Conservation (phyloP, 805 yeast genomes). For the Nematodospora valgi region DNA sequence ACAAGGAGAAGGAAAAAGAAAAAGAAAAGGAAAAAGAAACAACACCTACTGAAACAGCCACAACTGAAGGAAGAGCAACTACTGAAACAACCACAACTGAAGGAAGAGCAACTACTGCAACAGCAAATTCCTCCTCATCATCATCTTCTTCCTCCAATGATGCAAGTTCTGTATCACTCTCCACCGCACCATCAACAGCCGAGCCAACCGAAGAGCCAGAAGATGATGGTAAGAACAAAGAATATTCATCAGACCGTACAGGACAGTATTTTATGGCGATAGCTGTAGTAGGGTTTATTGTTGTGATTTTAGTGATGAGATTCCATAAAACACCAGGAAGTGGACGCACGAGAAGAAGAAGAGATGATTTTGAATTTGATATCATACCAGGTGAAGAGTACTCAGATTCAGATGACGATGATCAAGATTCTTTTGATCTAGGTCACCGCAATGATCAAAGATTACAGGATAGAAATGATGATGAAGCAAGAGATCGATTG, state of each 20-base stretch:
- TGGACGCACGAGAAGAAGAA: conserved; percentile 48
- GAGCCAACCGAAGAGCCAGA: conserved; percentile 8
- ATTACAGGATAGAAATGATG: conserved; percentile 17
- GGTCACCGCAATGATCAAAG: conserved; percentile 19
- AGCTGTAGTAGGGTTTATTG: conserved; percentile 55
- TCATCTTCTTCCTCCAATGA: neutral
- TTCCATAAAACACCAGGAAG: conserved; percentile 40
- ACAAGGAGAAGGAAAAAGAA: neutral
- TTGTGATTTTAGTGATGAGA: conserved; percentile 44
- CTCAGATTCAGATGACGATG: conserved; percentile 37
- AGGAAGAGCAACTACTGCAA: neutral
- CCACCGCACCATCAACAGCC: conserved; percentile 5
- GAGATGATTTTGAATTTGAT: conserved; percentile 75
- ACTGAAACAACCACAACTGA: conserved; percentile 6
- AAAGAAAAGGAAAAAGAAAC: neutral
- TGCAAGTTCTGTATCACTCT: no score
- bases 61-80: conserved; percentile 5
- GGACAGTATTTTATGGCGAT: conserved; percentile 62
- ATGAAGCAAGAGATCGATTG: conserved; percentile 38
- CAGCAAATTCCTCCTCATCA: neutral
- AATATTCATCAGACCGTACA: conserved; percentile 41
- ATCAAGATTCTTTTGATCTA: conserved; percentile 32
- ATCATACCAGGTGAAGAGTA: conserved; percentile 67
- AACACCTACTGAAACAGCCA: neutral
- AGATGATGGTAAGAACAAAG: conserved; percentile 32